These are phyloP conservation scores for Oxytropis ochrocephala DNA, from an alignment of 306 rosid genomes.

Conservation along the genomic window DNA sequence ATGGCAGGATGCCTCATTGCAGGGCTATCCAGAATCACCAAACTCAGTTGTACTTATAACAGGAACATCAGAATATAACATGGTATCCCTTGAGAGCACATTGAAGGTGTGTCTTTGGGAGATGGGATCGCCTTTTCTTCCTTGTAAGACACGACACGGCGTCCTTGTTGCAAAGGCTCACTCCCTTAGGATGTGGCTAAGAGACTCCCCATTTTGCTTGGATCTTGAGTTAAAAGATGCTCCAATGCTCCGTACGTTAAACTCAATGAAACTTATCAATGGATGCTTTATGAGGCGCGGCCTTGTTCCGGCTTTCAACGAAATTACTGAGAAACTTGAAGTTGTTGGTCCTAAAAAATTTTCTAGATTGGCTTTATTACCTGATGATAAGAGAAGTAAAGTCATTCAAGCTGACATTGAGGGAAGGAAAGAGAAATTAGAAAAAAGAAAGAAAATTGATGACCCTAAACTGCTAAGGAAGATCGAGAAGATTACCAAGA, in stretches of 20 bases:
- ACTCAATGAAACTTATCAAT: conserved; percentile 71
- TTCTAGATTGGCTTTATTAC: conserved; percentile 76
- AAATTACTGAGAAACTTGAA: conserved; percentile 64
- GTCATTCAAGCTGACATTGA: conserved; percentile 63
- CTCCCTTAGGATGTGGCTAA: conserved; percentile 94
- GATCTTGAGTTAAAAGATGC: conserved; percentile 89
- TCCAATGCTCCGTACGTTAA: conserved; percentile 48
- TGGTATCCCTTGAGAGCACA: conserved; percentile 76
- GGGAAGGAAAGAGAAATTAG: conserved; percentile 73
- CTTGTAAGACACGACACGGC: conserved; percentile 74
- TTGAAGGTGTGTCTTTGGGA: conserved; percentile 91
- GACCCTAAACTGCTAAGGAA: conserved; percentile 35
- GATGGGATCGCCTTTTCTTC: conserved; percentile 95
- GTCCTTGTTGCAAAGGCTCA: conserved; percentile 92
- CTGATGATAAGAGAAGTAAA: conserved; percentile 66
- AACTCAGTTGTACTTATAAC: conserved; percentile 91
- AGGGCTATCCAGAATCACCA: conserved; percentile 86
- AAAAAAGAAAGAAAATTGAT: conserved; percentile 47
- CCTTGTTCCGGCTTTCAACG: conserved; percentile 83
- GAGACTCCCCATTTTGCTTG: conserved; percentile 88
- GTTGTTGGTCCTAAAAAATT: conserved; percentile 88
- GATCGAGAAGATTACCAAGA: conserved; percentile 37
- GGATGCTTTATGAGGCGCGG: conserved; percentile 89
- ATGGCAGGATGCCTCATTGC: conserved; percentile 88
- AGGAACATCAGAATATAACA: conserved; percentile 85